Base-by-base conservation (phyloP, 768 basidiomycete genomes). In the Russula lepida region DNA sequence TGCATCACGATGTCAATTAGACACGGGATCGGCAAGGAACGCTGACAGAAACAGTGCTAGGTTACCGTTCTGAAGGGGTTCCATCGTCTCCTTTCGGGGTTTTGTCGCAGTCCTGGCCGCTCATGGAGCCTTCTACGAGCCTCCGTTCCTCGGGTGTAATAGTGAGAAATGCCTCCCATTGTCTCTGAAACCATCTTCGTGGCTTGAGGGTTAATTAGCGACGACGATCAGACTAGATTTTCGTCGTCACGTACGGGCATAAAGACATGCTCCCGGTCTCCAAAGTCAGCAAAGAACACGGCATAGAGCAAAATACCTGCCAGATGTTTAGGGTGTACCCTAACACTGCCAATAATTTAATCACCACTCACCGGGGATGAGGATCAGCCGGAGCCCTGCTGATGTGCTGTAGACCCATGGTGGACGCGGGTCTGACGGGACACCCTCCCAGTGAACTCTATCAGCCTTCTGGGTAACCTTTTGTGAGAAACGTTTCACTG, bases 111-210 rank as follows among this genome's bases (percentile, higher is more conserved):
- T 17, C 11, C 54, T 8, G n/a, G 49, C 15, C 25, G 46, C 27
- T 49, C 35, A 52, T 39, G 11, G 65, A 56, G 6, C 59, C 54
- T 27, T 69, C 68, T 30, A 67, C 65, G 1, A 82, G 67, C 63
- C 70, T 72, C 65, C 77, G 74, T 69, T 88, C 84, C 52, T 78
- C 83, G 1, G 83, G 77, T 21, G 85, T 80, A 6, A 86, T 75
- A 5, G 81, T 77, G 60, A 85, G 79, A 70, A 86, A 80, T 2
- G 76, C 74, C 28, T 78, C 78, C 58, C 77, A 78, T 58, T 78
- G 75, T 54, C 72, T 68, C 12, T 72, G 73, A 19, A 77, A 73
- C 86, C 85, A 88, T 69, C 83, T 77, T 48, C 86, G 78, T 33
- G 79, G 71, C 84, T 87, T 59, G 41, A 58, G 1, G 23, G 23